These are phyloP conservation scores for Solanum bukasovii DNA, from an alignment of 257 asterid genomes.

Conservation along the genomic window DNA sequence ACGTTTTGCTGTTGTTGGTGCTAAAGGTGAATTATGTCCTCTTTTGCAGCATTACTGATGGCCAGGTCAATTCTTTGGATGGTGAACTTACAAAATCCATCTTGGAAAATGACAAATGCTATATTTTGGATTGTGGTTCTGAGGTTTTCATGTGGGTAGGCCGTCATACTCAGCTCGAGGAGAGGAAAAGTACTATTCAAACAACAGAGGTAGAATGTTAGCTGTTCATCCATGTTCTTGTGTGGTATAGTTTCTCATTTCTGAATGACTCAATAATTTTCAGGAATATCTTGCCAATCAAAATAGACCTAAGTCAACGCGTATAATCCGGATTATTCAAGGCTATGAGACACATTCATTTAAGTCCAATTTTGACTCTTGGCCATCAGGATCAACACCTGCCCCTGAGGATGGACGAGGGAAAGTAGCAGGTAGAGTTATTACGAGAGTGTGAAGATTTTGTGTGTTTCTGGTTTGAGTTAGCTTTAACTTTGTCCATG, in stretches of 20 bases:
- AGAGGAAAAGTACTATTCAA: conserved; percentile 76
- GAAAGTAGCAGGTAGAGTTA: conserved; percentile 81
- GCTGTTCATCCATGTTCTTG: background rate
- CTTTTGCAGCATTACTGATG: conserved; percentile 51
- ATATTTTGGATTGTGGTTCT: conserved; percentile 83
- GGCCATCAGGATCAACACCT: conserved; percentile 83
- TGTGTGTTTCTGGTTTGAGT: background rate
- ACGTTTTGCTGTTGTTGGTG: background rate
- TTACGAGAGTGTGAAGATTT: background rate
- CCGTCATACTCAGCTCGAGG: conserved; percentile 92
- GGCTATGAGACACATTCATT: conserved; percentile 92
- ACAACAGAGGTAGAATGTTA: conserved; percentile 61
- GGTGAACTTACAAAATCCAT: conserved; percentile 83
- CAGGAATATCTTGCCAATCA: conserved; percentile 84
- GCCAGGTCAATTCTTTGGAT: conserved; percentile 56
- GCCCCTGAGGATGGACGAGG: conserved; percentile 98
- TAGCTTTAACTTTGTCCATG: background rate
- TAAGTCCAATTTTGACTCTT: conserved; percentile 81
- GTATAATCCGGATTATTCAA: conserved; percentile 61
- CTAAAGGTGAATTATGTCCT: background rate
- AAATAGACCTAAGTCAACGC: conserved; percentile 85
- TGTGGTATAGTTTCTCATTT: conserved; percentile 9
- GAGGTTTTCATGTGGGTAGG: conserved; percentile 96
- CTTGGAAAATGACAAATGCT: conserved; percentile 80
- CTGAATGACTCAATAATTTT: conserved; percentile 1